Base-by-base conservation (phyloP, 805 yeast genomes). In the Sporopachydermia lactativora region DNA sequence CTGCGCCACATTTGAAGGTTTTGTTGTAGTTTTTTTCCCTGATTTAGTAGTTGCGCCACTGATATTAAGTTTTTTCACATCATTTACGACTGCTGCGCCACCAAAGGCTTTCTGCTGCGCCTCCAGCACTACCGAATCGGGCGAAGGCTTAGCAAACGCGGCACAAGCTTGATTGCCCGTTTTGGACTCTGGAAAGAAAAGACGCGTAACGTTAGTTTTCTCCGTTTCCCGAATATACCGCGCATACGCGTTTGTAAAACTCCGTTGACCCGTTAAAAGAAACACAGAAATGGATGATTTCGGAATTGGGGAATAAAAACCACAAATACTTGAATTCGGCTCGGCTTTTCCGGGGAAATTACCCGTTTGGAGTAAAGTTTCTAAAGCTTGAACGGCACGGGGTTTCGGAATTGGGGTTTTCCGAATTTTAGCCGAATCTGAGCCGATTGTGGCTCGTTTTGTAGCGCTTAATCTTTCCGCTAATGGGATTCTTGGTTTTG, bases 121-220 rank as follows among this genome's bases (percentile, higher is more conserved):
- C 35, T 61, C 57, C 39, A 71, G 52, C 2, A 81, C 67, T 39
- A 66, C 57, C 52, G 85, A 95, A 60, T 88, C 96, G 3, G 96
- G 96, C 49, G 94, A 81, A 13, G 86, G 86, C 45, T 67, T 64
- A 8, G 59, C 55, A 48, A 84, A 84, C 48, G 75, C 79, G 37
- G 65, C 31, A 8, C n/a, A 8, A 8, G 31, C 31, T n/a, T 24
- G 8, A 8, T 24, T 8, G 31, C 31, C n/a, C n/a, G 31, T 24
- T 24, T 24, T 24, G 31, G 31, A 24, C 31, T 8, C 31, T 24
- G 31, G 31, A 24, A 8, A 24, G 8, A 24, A 24, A 24, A 24
- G 31, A 24, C 31, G n/a, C 13, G 31, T 8, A 8, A 24, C n/a
- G 31, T 24, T 24, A 24, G 31, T 8, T n/a, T n/a, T n/a, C n/a